Evolutionary conservation across 2,329 filamentous ascomycete genomes (phyloP).

Genomic region (Claviceps digitariae): DNA sequence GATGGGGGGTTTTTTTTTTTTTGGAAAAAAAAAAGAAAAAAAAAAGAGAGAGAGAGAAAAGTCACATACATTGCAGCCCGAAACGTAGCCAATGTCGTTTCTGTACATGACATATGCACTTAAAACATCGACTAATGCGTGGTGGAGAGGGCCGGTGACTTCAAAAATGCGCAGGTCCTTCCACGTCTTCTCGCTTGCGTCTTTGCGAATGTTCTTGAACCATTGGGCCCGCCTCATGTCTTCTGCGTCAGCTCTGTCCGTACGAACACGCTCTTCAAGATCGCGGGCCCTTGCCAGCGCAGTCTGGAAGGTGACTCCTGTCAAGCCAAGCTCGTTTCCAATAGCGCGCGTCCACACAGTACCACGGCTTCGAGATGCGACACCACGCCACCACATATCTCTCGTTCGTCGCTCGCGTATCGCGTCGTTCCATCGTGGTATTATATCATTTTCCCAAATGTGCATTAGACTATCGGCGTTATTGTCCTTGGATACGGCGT

Average conservation of each 20-base stretch:
- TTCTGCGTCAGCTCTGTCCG: slow-evolving; percentile 36
- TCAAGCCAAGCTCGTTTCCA: slow-evolving; percentile 59
- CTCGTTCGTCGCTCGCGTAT: slow-evolving; percentile 54
- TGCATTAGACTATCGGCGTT: slow-evolving; percentile 40
- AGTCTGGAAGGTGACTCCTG: slow-evolving; percentile 52
- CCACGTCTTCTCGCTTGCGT: slow-evolving; percentile 53
- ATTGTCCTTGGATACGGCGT: slow-evolving; percentile 40
- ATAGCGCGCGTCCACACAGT: slow-evolving; percentile 58
- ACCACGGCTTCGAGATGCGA: slow-evolving; percentile 57
- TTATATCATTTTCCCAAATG: slow-evolving; percentile 63
- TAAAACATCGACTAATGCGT: slow-evolving; percentile 56
- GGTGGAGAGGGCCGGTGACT: slow-evolving; percentile 49
- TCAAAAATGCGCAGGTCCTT: slow-evolving; percentile 62
- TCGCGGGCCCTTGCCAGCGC: slow-evolving; percentile 55
- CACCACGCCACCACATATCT: slow-evolving; percentile 72
- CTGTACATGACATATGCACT: slow-evolving; percentile 73
- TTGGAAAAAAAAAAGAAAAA: too few species aligned
- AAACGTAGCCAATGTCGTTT: slow-evolving; percentile 65
- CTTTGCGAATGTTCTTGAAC: slow-evolving; percentile 50
- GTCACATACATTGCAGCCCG: slow-evolving; percentile 57
- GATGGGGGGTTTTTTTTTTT: too few species aligned
- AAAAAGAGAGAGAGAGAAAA: too few species aligned
- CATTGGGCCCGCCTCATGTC: slow-evolving; percentile 43
- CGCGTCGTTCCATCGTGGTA: slow-evolving; percentile 64
- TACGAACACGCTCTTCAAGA: slow-evolving; percentile 42